A percentile compares a stretch with the other conserved stretches of the same genome.
Evolutionary conservation across 371 early-diverging fungal species (phyloP).

Genomic region (Mortierella sp.): DNA sequence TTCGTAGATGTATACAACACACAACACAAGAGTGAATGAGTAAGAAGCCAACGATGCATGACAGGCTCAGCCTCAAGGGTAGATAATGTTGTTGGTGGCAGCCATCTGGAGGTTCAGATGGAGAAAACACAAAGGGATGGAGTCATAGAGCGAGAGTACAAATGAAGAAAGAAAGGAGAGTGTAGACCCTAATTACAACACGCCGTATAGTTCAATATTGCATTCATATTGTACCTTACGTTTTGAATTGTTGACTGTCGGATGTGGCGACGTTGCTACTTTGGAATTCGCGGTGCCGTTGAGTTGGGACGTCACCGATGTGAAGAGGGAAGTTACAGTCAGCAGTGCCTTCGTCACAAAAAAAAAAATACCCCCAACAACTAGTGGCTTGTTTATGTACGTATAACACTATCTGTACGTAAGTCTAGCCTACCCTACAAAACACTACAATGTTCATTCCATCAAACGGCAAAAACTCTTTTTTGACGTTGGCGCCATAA

Average conservation of each 20-base stretch:
- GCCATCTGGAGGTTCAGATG: not conserved
- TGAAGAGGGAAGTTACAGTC: not conserved
- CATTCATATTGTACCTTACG: not conserved
- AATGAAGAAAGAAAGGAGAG: slow-evolving; percentile 1
- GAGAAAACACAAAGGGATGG: not conserved
- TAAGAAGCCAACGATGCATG: not conserved
- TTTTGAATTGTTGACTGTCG: slow-evolving; percentile 5
- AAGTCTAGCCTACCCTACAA: not conserved
- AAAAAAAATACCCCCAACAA: not conserved
- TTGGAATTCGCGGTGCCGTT: not conserved
- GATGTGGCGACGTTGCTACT: not conserved
- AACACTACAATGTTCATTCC: slow-evolving; percentile 51
- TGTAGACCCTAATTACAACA: not conserved
- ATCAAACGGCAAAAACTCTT: slow-evolving; percentile 50
- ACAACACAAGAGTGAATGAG: not conserved
- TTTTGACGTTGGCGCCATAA: not conserved
- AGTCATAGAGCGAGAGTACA: not conserved
- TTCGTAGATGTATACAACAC: not conserved
- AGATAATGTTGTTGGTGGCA: not conserved
- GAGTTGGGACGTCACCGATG: slow-evolving; percentile 16
- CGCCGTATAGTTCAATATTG: not conserved
- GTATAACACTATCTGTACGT: not conserved
- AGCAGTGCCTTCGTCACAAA: slow-evolving; percentile 10
- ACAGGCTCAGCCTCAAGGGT: not conserved
- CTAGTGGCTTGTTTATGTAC: not conserved